Conservation (phyloP, 495 filamentous ascomycete species). For the Articulospora tetracladia region DNA sequence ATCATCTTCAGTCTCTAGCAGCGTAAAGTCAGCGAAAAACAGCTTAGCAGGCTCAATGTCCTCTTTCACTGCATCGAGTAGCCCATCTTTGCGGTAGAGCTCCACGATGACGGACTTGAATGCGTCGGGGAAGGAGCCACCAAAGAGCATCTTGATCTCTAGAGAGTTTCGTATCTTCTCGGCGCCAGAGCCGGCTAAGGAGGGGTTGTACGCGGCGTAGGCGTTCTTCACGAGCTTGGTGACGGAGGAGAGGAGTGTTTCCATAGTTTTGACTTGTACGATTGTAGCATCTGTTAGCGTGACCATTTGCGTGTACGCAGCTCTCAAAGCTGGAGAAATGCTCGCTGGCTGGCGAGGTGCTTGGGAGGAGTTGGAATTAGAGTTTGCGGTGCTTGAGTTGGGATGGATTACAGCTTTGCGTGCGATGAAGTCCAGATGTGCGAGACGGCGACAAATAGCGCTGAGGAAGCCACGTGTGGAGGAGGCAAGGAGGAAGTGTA, state of each 20-base stretch:
- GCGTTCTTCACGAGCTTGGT: slow-evolving; percentile 40
- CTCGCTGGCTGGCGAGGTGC: slow-evolving; percentile 25
- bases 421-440: slow-evolving; percentile 37
- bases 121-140: slow-evolving; percentile 36
- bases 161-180: slow-evolving; percentile 24
- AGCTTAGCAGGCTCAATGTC: slow-evolving; percentile 41
- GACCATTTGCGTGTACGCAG: slow-evolving; percentile 45
- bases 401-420: slow-evolving; percentile 23
- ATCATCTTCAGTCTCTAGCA: slow-evolving; percentile 45
- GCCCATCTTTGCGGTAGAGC: slow-evolving; percentile 36
- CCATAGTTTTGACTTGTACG: slow-evolving; percentile 45
- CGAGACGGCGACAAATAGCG: slow-evolving; percentile 61
- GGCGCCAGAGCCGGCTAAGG: slow-evolving; percentile 17
- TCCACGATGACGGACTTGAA: slow-evolving; percentile 44
- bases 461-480: slow-evolving; percentile 68
- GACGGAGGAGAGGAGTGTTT: slow-evolving; percentile 41
- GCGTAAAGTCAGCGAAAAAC: slow-evolving; percentile 44
- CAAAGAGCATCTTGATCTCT: slow-evolving; percentile 47
- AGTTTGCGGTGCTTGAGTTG: slow-evolving; percentile 22
- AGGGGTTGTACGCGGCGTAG: slow-evolving; percentile 36
- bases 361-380: slow-evolving; percentile 30
- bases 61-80: slow-evolving; percentile 34
- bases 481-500: slow-evolving; percentile 69
- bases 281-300: slow-evolving; percentile 33
- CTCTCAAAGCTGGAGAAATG: slow-evolving; percentile 37